phyloP scores from a whole-genome alignment of 352 stramenopile genomes.

The Phytophthora hibernalis region DNA sequence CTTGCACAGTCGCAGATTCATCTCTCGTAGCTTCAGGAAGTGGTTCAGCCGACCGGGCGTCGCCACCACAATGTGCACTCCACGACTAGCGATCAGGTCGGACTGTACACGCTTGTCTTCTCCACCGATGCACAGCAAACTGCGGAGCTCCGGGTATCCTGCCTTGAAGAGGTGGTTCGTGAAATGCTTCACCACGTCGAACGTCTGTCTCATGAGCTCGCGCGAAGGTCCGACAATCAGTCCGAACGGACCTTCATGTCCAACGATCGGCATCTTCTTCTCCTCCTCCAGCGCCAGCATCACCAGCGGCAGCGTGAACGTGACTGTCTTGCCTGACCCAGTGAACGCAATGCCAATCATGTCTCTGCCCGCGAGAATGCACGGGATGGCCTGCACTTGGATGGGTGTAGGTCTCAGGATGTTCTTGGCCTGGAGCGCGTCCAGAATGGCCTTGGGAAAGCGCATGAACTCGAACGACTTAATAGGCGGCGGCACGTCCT shows the following conservation, averaged over 20 bases:
- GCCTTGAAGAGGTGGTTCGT: slow-evolving; percentile 76
- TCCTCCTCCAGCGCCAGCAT: slow-evolving; percentile 98
- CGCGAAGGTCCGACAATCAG: slow-evolving; percentile 97
- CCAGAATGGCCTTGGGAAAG: slow-evolving; percentile 94
- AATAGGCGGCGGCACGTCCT: slow-evolving; percentile 95
- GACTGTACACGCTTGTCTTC: slow-evolving; percentile 95
- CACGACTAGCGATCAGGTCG: slow-evolving; percentile 81
- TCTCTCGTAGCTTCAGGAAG: slow-evolving; percentile 95
- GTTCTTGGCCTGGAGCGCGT: slow-evolving; percentile 94
- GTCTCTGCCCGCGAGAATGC: slow-evolving; percentile 96
- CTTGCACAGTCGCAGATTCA: slow-evolving; percentile 95
- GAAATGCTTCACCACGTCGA: slow-evolving; percentile 96
- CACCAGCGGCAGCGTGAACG: slow-evolving; percentile 97
- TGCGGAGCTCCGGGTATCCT: slow-evolving; percentile 87
- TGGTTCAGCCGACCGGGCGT: slow-evolving; percentile 97
- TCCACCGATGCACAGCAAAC: slow-evolving; percentile 96
- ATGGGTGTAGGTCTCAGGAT: slow-evolving; percentile 98
- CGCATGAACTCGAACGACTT: slow-evolving; percentile 98
- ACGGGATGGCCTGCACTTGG: slow-evolving; percentile 98
- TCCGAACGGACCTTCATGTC: slow-evolving; percentile 96
- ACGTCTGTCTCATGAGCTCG: slow-evolving; percentile 98
- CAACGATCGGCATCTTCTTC: slow-evolving; percentile 93
- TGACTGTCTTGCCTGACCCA: slow-evolving; percentile 98
- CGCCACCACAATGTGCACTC: slow-evolving; percentile 97
- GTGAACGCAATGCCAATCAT: slow-evolving; percentile 99